These are phyloP conservation scores for Asterionellopsis glacialis DNA, from an alignment of 108 stramenopile genomes.

Conservation along the genomic window DNA sequence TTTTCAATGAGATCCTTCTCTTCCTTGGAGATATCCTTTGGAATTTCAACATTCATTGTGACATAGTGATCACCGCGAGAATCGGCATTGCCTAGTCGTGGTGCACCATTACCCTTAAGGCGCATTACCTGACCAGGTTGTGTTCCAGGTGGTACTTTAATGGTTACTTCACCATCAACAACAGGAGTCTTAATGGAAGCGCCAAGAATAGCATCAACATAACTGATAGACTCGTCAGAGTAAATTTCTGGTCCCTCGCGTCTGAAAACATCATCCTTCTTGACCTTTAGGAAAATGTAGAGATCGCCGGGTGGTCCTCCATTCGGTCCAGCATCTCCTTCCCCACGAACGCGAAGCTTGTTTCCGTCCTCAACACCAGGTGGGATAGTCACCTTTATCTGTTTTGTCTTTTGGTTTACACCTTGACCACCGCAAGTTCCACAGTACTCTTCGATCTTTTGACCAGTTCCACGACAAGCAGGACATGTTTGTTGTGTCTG, in stretches of 20 bases:
- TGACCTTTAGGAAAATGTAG: slow-evolving; percentile 95
- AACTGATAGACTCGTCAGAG: slow-evolving; percentile 81
- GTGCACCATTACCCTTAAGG: slow-evolving; percentile 90
- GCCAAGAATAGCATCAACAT: slow-evolving; percentile 94
- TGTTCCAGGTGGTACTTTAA: slow-evolving; percentile 94
- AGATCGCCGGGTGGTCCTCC: slow-evolving; percentile 94
- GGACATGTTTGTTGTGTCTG: slow-evolving; percentile 94
- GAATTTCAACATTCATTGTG: slow-evolving; percentile 93
- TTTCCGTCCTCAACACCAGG: slow-evolving; percentile 95
- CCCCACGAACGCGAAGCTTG: slow-evolving; percentile 91
- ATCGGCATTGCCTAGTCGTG: slow-evolving; percentile 69
- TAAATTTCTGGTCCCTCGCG: slow-evolving; percentile 95
- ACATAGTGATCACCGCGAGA: slow-evolving; percentile 94
- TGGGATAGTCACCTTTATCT: slow-evolving; percentile 95
- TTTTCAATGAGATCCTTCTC: slow-evolving; percentile 83
- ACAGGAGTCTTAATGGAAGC: slow-evolving; percentile 86
- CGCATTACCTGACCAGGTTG: slow-evolving; percentile 96
- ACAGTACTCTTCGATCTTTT: slow-evolving; percentile 92
- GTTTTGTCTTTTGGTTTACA: slow-evolving; percentile 87
- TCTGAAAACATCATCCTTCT: slow-evolving; percentile 83
- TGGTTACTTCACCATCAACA: slow-evolving; percentile 94
- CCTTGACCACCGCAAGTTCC: slow-evolving; percentile 92
- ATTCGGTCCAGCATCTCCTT: slow-evolving; percentile 94
- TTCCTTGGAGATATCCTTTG: slow-evolving; percentile 84
- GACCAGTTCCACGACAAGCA: slow-evolving; percentile 90